These are phyloP conservation scores for Candida caryicola DNA, from an alignment of 805 yeast genomes.

Conservation along the genomic window DNA sequence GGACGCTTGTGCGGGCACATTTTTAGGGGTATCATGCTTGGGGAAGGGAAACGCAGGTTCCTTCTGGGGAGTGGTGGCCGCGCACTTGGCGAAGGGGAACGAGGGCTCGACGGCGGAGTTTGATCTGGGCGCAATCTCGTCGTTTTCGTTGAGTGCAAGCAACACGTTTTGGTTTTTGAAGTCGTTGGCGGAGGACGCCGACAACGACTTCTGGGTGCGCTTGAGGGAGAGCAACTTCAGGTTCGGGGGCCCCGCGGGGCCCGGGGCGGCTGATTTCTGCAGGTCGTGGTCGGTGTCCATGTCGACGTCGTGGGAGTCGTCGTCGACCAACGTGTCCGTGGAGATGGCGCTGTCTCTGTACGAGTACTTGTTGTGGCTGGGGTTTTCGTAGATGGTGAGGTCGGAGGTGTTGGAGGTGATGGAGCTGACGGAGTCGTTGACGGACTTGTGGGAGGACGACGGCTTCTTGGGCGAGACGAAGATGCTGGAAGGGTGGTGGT, in stretches of 20 bases:
- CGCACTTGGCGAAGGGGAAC: slow-evolving; percentile 12
- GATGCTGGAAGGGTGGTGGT: too few relatives aligned
- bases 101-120: slow-evolving; percentile 21
- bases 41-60: not conserved
- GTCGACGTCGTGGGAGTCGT: slow-evolving; percentile 2
- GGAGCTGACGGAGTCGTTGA: slow-evolving; percentile 25
- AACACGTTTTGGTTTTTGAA: slow-evolving; percentile 2
- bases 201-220: slow-evolving; percentile 9
- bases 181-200: slow-evolving; percentile 8
- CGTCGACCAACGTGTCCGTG: slow-evolving; percentile 35
- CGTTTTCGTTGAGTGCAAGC: slow-evolving; percentile 3
- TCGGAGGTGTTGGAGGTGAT: slow-evolving; percentile 28
- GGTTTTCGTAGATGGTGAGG: slow-evolving; percentile 14
- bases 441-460: slow-evolving; percentile 5
- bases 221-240: slow-evolving; percentile 13
- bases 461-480: slow-evolving; percentile 1
- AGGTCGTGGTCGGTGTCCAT: not conserved
- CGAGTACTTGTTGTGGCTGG: slow-evolving; percentile 5
- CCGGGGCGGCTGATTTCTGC: too few relatives aligned
- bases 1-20: not conserved
- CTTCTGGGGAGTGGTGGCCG: not conserved
- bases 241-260: too few relatives aligned
- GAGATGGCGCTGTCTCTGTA: slow-evolving; percentile 21
- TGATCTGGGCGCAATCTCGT: slow-evolving; percentile 8
- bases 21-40: not conserved